Evolutionary conservation across 2,329 filamentous ascomycete species (phyloP), one percentile per base, ranked within the genome.

Genomic region (Phialophora chinensis): DNA sequence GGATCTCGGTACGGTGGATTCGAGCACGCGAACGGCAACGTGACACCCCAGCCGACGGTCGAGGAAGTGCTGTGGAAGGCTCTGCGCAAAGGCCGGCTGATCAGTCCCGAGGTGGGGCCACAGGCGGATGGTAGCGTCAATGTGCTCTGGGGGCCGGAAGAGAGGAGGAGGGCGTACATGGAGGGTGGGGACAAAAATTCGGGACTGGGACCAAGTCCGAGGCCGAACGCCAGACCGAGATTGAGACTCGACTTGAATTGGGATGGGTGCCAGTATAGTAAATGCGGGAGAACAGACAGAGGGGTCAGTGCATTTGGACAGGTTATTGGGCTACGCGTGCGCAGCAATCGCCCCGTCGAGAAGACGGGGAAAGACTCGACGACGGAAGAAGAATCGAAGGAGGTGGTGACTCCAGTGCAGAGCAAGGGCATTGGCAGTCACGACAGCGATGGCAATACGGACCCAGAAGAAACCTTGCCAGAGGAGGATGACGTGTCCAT

Each of bases 281-380:
- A 99, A 78, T 97, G 94, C 75, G 95, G 95, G 1, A 85, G 95
- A 69, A 99, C 95, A 20, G 95, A 99, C 77, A 85, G 88, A 62
- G 95, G 95, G 12, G 95, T 99, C 42, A 97, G 93, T 78, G 93
- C 95, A 2, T 99, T 99, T 80, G 95, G 95, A 0, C 95, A 99
- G 81, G 95, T 99, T 65, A 88, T 99, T 74, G 91, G 89, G 0
- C 80, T 99, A 49, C 83, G 90, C 63, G 89, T 99, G 17, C 85
- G 94, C 75, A 97, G 93, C 78, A 91, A 90, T 73, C 82, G 86
- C 71, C 92, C 92, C 0, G 75, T 89, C 11, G 38, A 62, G 20
- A 66, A 65, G 42, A 31, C 20, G 2, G 47, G n/a, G n/a, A 20
- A 23, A 25, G 49, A 0, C 12, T 17, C 35, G 35, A 42, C 14